Conservation (phyloP, 2,329 filamentous ascomycete genomes). For the Huntiella moniliformis region DNA sequence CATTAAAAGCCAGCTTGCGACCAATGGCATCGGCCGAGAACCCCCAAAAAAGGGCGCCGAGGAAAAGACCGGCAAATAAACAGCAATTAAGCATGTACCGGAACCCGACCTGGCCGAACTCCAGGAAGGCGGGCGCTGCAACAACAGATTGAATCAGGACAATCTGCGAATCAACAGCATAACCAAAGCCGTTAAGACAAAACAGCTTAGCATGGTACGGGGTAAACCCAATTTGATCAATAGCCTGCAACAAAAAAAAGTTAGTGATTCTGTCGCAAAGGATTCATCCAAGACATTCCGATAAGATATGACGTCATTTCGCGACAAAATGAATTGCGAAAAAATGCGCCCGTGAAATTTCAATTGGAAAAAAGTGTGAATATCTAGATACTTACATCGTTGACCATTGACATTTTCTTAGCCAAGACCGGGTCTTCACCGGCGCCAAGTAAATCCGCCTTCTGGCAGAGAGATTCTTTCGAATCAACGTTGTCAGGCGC, state of each 20-base stretch:
- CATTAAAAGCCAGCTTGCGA: conserved; percentile 48
- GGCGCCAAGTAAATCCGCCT: too few species aligned
- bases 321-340: too few species aligned
- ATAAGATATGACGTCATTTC: too few species aligned
- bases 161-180: conserved; percentile 29
- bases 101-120: conserved; percentile 38
- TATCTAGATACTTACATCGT: conserved; percentile 29
- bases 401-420: conserved; percentile 50
- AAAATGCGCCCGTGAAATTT: too few species aligned
- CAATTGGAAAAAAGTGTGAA: neutral
- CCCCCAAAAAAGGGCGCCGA: conserved; percentile 49
- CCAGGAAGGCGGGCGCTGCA: conserved; percentile 34
- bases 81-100: conserved; percentile 40
- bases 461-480: too few species aligned
- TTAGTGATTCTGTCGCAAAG: neutral
- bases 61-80: conserved; percentile 35
- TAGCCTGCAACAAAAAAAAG: conserved; percentile 19
- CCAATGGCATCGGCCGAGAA: conserved; percentile 49
- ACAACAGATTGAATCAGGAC: conserved; percentile 43
- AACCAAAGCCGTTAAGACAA: conserved; percentile 41
- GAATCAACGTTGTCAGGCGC: too few species aligned
- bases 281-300: too few species aligned
- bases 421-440: conserved; percentile 39
- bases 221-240: conserved; percentile 43
- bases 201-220: conserved; percentile 40